Conservation (phyloP, 148 eudicot genomes). For the Rhododendron simsii region DNA sequence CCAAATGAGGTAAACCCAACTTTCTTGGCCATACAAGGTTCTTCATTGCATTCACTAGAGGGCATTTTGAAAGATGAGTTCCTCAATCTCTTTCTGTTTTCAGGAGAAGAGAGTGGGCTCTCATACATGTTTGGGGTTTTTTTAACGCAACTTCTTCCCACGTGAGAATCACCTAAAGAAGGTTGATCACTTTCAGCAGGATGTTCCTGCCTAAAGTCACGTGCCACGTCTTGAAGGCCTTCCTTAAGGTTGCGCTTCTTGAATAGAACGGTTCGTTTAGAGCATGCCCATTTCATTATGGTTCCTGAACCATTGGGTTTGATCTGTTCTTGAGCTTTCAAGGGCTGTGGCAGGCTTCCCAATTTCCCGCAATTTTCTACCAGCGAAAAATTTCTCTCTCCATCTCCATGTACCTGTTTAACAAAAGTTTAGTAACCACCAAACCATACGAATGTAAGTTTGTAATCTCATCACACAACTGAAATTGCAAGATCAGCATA, state of each 20-base stretch:
- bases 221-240: slow-evolving; percentile 15
- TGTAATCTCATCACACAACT: neutral
- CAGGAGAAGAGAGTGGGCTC: slow-evolving; percentile 22
- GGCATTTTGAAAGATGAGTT: slow-evolving; percentile 12
- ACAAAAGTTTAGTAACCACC: neutral
- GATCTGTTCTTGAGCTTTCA: slow-evolving; percentile 23
- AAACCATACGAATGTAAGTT: neutral
- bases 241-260: slow-evolving; percentile 32
- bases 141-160: slow-evolving; percentile 17
- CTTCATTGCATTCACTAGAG: slow-evolving; percentile 10
- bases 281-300: slow-evolving; percentile 17
- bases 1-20: slow-evolving; percentile 16
- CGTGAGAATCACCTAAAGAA: slow-evolving; percentile 16
- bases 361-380: slow-evolving; percentile 21
- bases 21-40: slow-evolving; percentile 20
- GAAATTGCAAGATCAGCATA: neutral
- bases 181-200: slow-evolving; percentile 29
- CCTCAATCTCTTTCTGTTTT: slow-evolving; percentile 24
- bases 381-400: slow-evolving; percentile 2
- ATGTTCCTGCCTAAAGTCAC: slow-evolving; percentile 21
- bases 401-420: slow-evolving; percentile 21
- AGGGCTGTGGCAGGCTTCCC: slow-evolving; percentile 19
- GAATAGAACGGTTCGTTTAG: slow-evolving; percentile 32
- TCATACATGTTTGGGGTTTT: slow-evolving; percentile 20
- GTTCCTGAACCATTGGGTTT: slow-evolving; percentile 33